Conservation (phyloP, 768 basidiomycete species). For the Suillus fuscotomentosus region DNA sequence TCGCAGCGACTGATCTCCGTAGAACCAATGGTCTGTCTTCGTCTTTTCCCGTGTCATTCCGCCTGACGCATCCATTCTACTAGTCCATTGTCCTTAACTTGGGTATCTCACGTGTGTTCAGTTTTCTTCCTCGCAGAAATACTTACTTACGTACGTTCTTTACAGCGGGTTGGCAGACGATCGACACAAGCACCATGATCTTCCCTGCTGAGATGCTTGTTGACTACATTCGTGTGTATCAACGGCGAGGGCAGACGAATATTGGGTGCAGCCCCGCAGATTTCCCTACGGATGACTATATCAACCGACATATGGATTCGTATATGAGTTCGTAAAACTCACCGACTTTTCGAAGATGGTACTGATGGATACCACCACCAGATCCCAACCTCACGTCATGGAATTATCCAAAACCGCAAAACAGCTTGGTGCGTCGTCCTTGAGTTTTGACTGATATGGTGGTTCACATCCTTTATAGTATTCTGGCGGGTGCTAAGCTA, state of each 20-base stretch:
- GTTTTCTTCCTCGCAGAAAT: slow-evolving; percentile 4
- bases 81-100: slow-evolving; percentile 58
- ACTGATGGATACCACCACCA: slow-evolving; percentile 14
- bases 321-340: slow-evolving; percentile 50
- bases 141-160: slow-evolving; percentile 3
- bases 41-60: not conserved
- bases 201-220: slow-evolving; percentile 53
- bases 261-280: slow-evolving; percentile 49
- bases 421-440: slow-evolving; percentile 20
- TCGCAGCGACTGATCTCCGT: slow-evolving; percentile 56
- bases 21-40: slow-evolving; percentile 43
- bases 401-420: slow-evolving; percentile 42
- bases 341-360: not conserved
- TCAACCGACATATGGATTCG: slow-evolving; percentile 47
- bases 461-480: not conserved
- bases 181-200: slow-evolving; percentile 42
- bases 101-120: slow-evolving; percentile 51
- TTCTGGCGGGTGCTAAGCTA: slow-evolving; percentile 6
- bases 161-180: slow-evolving; percentile 64
- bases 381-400: slow-evolving; percentile 44
- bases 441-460: not conserved
- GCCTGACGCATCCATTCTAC: not conserved
- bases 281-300: slow-evolving; percentile 49
- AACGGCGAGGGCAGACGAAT: slow-evolving; percentile 39
- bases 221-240: slow-evolving; percentile 66